Evolutionary conservation across 148 eudicot genomes (phyloP).

Genomic region (Salicornia ramosissima): DNA sequence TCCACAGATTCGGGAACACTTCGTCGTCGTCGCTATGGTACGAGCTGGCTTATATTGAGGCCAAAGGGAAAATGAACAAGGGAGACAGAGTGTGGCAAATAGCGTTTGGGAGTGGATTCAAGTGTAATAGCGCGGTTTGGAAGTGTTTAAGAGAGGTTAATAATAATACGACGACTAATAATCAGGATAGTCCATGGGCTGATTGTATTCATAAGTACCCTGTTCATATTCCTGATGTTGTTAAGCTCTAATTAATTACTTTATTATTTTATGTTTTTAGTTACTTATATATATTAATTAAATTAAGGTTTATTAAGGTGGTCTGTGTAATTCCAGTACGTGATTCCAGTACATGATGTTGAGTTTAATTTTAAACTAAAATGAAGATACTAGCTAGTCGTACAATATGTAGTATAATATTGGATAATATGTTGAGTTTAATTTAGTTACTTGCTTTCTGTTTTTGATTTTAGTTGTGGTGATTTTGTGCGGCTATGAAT

Average conservation of each 20-base stretch:
- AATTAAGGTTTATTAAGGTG: background rate
- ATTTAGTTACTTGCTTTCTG: no score
- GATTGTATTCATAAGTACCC: constrained; percentile 49
- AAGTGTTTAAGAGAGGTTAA: constrained; percentile 25
- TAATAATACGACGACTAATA: constrained; percentile 1
- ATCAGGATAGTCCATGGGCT: constrained; percentile 42
- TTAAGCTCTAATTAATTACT: constrained; percentile 27
- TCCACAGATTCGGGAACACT: constrained; percentile 53
- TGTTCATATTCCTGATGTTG: constrained; percentile 42
- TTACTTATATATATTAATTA: background rate
- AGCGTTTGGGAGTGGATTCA: constrained; percentile 50
- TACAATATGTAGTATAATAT: no score
- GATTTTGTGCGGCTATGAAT: no score
- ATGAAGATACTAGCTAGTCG: no score
- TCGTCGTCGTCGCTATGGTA: constrained; percentile 55
- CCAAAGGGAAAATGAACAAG: constrained; percentile 46
- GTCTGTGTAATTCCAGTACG: no score
- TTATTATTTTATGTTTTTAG: background rate
- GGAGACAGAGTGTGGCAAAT: constrained; percentile 58
- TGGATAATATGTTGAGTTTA: background rate
- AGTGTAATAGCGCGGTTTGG: constrained; percentile 62
- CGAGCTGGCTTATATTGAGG: constrained; percentile 45
- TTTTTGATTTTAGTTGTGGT: no score
- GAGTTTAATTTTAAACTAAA: no score
- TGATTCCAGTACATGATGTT: no score